Percentiles rank a stretch among this genome's conserved stretches.
Evolutionary conservation across 2,329 filamentous ascomycete genomes (phyloP).

Genomic region (Neophaeococcomyces mojaviensis): DNA sequence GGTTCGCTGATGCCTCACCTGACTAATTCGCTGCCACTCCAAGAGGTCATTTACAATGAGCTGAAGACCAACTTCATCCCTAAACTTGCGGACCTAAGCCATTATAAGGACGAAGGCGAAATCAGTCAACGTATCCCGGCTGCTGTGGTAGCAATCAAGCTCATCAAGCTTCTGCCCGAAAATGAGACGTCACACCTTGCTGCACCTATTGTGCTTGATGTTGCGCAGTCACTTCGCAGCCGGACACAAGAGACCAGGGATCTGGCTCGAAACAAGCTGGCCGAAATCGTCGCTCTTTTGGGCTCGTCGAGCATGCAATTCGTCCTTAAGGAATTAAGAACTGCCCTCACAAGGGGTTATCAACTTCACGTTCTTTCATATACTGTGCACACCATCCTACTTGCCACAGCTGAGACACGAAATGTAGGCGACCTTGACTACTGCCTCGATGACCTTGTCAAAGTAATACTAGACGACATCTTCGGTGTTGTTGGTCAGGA

Average conservation of each 20-base stretch:
- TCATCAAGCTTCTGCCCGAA: slow-evolving; percentile 70
- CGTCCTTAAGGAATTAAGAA: slow-evolving; percentile 81
- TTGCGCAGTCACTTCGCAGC: slow-evolving; percentile 86
- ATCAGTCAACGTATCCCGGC: slow-evolving; percentile 89
- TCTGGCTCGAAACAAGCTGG: slow-evolving; percentile 78
- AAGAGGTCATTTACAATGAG: slow-evolving; percentile 62
- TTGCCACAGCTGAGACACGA: slow-evolving; percentile 64
- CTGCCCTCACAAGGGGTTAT: slow-evolving; percentile 75
- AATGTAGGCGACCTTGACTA: slow-evolving; percentile 82
- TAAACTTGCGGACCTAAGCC: slow-evolving; percentile 72
- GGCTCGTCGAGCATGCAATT: slow-evolving; percentile 82
- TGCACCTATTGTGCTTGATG: slow-evolving; percentile 78
- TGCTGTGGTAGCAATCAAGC: slow-evolving; percentile 78
- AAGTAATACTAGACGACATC: slow-evolving; percentile 92
- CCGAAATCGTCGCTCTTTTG: slow-evolving; percentile 72
- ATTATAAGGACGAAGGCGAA: slow-evolving; percentile 89
- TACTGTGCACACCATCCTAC: slow-evolving; percentile 84
- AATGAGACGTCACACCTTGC: slow-evolving; percentile 66
- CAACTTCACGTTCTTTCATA: slow-evolving; percentile 93
- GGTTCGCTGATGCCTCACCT: slow-evolving; percentile 37
- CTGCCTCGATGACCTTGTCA: slow-evolving; percentile 68
- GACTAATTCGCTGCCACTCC: slow-evolving; percentile 57
- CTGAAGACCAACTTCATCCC: slow-evolving; percentile 70
- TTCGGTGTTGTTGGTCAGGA: slow-evolving; percentile 89
- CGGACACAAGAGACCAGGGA: slow-evolving; percentile 83